These are phyloP conservation scores for Parascedosporium putredinis DNA, from an alignment of 2,329 filamentous ascomycete genomes.

Conservation along the genomic window DNA sequence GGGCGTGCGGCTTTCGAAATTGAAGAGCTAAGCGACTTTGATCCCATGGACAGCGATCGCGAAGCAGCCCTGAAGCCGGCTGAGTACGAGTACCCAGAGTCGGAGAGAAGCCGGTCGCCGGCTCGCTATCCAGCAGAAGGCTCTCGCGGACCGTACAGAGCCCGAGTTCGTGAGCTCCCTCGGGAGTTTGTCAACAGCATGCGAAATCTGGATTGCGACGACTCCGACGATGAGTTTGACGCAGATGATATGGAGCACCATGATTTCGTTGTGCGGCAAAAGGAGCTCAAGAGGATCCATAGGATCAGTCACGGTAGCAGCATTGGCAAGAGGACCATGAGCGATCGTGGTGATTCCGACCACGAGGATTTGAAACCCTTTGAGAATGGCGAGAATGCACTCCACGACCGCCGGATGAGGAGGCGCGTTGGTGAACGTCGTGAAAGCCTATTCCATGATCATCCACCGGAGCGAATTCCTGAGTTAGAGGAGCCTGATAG, in stretches of 20 bases:
- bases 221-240: conserved; percentile 35
- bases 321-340: conserved; percentile 44
- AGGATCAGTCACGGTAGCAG: conserved; percentile 42
- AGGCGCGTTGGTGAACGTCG: conserved; percentile 35
- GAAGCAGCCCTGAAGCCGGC: conserved; percentile 33
- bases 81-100: conserved; percentile 33
- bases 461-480: conserved; percentile 38
- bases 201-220: conserved; percentile 33
- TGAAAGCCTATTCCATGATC: conserved; percentile 37
- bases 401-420: conserved; percentile 34
- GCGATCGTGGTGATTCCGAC: conserved; percentile 42
- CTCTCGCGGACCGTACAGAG: not conserved
- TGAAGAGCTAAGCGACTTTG: conserved; percentile 34
- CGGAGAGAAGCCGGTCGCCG: conserved; percentile 29
- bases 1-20: conserved; percentile 22
- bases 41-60: conserved; percentile 33
- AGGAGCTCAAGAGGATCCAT: conserved; percentile 31
- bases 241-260: conserved; percentile 44
- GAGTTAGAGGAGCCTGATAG: conserved; percentile 43
- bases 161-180: conserved; percentile 27
- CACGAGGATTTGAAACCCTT: conserved; percentile 20
- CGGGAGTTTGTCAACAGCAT: conserved; percentile 33
- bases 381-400: conserved; percentile 8
- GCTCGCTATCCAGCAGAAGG: conserved; percentile 20
- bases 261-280: conserved; percentile 20